Conservation (phyloP, 2,329 filamentous ascomycete species). For the Pseudopithomyces maydicus region DNA sequence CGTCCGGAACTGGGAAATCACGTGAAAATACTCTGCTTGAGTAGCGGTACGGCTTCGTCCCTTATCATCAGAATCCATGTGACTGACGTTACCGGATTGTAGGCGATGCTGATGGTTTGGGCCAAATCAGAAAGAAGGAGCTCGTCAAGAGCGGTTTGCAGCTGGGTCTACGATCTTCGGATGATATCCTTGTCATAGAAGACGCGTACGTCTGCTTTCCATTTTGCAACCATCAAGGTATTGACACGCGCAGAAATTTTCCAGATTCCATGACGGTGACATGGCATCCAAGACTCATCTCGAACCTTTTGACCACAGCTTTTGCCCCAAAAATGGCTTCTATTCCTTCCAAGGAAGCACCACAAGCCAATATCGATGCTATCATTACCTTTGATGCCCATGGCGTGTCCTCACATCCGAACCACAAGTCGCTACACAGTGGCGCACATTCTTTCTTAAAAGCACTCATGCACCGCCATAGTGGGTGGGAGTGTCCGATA, state of each 20-base stretch:
- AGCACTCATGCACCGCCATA: constrained; percentile 65
- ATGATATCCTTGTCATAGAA: constrained; percentile 86
- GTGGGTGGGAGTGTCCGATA: constrained; percentile 73
- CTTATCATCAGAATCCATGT: background rate
- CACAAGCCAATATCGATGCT: constrained; percentile 70
- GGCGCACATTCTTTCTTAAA: constrained; percentile 77
- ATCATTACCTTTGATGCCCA: constrained; percentile 87
- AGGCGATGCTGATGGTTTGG: constrained; percentile 87
- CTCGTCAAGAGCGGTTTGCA: constrained; percentile 77
- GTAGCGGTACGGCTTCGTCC: constrained; percentile 64
- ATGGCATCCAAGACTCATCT: constrained; percentile 76
- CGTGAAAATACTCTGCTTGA: constrained; percentile 91
- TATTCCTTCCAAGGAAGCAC: constrained; percentile 49
- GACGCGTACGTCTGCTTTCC: constrained; percentile 59
- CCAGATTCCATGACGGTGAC: constrained; percentile 84
- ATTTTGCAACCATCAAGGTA: constrained; percentile 8
- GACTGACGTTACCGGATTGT: constrained; percentile 7
- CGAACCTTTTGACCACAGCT: constrained; percentile 70
- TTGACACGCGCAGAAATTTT: constrained; percentile 63
- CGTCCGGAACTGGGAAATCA: constrained; percentile 81
- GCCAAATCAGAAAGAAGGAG: constrained; percentile 81
- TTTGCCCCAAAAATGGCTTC: constrained; percentile 71
- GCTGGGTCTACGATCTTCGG: constrained; percentile 73
- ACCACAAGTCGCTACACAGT: constrained; percentile 87
- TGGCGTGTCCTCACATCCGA: constrained; percentile 87